These are phyloP conservation scores for Diaporthe destruens DNA, from an alignment of 2,329 filamentous ascomycete genomes.

Conservation along the genomic window DNA sequence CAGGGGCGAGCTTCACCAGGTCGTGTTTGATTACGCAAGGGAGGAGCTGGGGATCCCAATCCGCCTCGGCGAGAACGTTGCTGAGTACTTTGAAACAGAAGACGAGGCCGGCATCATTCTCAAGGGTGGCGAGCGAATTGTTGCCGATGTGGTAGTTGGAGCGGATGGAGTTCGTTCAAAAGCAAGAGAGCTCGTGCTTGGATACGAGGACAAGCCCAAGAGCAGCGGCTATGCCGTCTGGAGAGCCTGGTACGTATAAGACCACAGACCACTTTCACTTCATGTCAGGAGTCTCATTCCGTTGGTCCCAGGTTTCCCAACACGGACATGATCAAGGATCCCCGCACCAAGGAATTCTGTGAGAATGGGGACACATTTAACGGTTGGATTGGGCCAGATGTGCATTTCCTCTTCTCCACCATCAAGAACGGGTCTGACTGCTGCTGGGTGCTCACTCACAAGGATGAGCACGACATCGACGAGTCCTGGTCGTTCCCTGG, in stretches of 20 bases:
- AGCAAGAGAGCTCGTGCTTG: constrained; percentile 63
- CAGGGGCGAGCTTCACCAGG: constrained; percentile 69
- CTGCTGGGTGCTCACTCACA: constrained; percentile 70
- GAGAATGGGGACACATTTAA: constrained; percentile 70
- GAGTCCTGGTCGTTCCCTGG: constrained; percentile 68
- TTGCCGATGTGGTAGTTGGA: constrained; percentile 65
- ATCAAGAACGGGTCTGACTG: constrained; percentile 68
- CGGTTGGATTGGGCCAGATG: constrained; percentile 69
- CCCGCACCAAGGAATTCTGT: constrained; percentile 66
- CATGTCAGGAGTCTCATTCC: not conserved
- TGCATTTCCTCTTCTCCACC: constrained; percentile 69
- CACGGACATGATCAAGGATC: constrained; percentile 64
- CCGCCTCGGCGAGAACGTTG: constrained; percentile 63
- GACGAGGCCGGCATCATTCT: constrained; percentile 64
- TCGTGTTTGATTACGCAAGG: constrained; percentile 69
- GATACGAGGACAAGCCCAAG: constrained; percentile 64
- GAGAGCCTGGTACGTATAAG: constrained; percentile 61
- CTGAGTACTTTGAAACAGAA: constrained; percentile 67
- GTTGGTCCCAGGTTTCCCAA: constrained; percentile 56
- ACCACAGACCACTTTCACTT: not conserved
- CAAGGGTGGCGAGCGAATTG: constrained; percentile 59
- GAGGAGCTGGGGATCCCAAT: constrained; percentile 68
- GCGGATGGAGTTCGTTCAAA: constrained; percentile 68
- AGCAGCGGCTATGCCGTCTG: constrained; percentile 65
- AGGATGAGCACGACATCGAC: constrained; percentile 65